Percentiles rank a stretch among this genome's conserved stretches.
These are phyloP conservation scores for Colletotrichum lentis DNA, from an alignment of 2,329 filamentous ascomycete genomes.

Conservation along the genomic window DNA sequence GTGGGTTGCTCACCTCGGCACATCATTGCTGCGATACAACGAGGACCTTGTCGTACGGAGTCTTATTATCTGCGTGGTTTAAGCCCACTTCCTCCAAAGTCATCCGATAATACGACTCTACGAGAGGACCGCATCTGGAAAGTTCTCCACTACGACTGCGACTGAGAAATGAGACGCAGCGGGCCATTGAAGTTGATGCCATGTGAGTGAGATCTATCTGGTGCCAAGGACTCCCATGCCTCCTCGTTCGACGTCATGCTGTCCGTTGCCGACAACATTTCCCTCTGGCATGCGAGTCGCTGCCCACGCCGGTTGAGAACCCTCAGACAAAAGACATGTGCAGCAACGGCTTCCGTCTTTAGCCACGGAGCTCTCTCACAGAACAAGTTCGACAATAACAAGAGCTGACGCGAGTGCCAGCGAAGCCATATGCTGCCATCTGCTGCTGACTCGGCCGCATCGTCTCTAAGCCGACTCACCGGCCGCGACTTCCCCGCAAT, in stretches of 20 bases:
- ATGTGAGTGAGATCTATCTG: not conserved
- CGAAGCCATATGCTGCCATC: no score
- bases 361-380: no score
- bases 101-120: slow-evolving; percentile 13
- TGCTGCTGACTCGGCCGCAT: not conserved
- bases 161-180: slow-evolving; percentile 7
- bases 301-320: not conserved
- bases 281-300: not conserved
- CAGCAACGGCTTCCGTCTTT: not conserved
- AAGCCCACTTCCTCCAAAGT: not conserved
- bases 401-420: not conserved
- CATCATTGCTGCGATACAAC: slow-evolving; percentile 24
- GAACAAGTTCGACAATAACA: not conserved
- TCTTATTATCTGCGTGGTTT: not conserved
- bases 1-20: slow-evolving; percentile 18
- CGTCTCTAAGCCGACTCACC: slow-evolving; percentile 2
- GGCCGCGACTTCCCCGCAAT: slow-evolving; percentile 35
- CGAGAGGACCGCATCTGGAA: slow-evolving; percentile 9
- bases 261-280: not conserved
- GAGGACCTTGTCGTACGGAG: not conserved
- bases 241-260: slow-evolving; percentile 2
- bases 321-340: not conserved
- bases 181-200: not conserved
- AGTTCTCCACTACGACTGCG: not conserved
- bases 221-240: not conserved